Percentiles rank a stretch among this genome's conserved stretches.
Conservation (phyloP, 2,329 filamentous ascomycete genomes). For the Niveomyces coronatus region DNA sequence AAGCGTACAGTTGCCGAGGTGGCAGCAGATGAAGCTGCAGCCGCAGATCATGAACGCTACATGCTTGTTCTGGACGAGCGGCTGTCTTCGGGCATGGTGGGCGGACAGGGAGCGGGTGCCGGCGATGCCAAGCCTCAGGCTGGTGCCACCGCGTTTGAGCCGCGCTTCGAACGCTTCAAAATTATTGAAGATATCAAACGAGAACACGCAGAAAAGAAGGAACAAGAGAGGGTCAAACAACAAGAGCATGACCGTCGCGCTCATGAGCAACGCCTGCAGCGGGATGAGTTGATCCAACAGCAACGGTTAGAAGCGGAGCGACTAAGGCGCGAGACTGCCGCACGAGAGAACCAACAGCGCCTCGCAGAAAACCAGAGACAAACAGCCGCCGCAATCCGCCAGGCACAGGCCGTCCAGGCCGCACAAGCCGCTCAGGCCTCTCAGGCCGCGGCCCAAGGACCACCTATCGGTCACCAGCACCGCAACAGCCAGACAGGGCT, state of each 20-base stretch:
- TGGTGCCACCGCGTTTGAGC: slow-evolving; percentile 65
- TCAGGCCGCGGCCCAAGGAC: too few species aligned
- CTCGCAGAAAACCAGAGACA: slow-evolving; percentile 27
- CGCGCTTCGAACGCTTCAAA: slow-evolving; percentile 85
- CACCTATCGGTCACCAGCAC: slow-evolving; percentile 21
- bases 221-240: slow-evolving; percentile 62
- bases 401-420: slow-evolving; percentile 4
- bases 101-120: slow-evolving; percentile 45
- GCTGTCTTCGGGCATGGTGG: slow-evolving; percentile 49
- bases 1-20: slow-evolving; percentile 93
- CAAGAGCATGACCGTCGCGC: slow-evolving; percentile 47
- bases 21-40: slow-evolving; percentile 86
- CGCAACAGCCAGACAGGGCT: slow-evolving; percentile 28
- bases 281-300: slow-evolving; percentile 31
- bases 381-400: slow-evolving; percentile 4
- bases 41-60: slow-evolving; percentile 79
- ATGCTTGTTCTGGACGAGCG: slow-evolving; percentile 91
- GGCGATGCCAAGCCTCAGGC: slow-evolving; percentile 65
- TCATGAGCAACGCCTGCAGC: slow-evolving; percentile 33
- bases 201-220: slow-evolving; percentile 65
- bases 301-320: slow-evolving; percentile 35
- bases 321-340: slow-evolving; percentile 25
- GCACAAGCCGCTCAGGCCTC: slow-evolving; percentile 20
- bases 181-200: slow-evolving; percentile 75
- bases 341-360: slow-evolving; percentile 25